These are phyloP conservation scores for Fennellomyces sp. DNA, from an alignment of 371 early-diverging fungal species.

Conservation along the genomic window DNA sequence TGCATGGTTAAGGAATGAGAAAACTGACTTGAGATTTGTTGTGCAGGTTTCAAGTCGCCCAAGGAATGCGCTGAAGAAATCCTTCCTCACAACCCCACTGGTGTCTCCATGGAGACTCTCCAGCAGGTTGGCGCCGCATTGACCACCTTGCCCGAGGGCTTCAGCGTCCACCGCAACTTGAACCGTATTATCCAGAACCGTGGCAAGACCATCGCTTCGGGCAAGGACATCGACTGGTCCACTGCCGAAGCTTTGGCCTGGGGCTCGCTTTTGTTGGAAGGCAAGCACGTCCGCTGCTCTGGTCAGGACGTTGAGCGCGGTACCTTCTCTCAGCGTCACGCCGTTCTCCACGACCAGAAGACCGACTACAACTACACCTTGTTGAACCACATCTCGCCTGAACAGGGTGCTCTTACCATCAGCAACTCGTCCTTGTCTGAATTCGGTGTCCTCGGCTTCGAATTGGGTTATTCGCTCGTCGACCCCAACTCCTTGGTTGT, in stretches of 20 bases:
- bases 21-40: background rate
- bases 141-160: constrained; percentile 80
- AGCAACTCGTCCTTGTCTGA: constrained; percentile 95
- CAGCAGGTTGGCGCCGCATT: constrained; percentile 81
- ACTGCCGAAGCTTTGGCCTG: constrained; percentile 95
- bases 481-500: constrained; percentile 91
- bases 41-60: constrained; percentile 70
- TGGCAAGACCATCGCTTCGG: constrained; percentile 76
- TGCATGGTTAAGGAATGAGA: background rate
- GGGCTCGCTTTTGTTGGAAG: constrained; percentile 88
- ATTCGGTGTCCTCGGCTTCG: constrained; percentile 95
- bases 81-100: constrained; percentile 74
- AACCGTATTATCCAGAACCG: constrained; percentile 84
- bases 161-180: constrained; percentile 87
- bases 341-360: constrained; percentile 92
- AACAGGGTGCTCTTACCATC: constrained; percentile 86
- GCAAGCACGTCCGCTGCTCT: constrained; percentile 88
- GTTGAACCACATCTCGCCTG: constrained; percentile 81
- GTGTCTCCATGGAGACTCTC: constrained; percentile 77
- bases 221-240: constrained; percentile 91
- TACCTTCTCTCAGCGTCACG: constrained; percentile 98
- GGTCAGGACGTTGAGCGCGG: constrained; percentile 99
- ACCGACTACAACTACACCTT: constrained; percentile 74
- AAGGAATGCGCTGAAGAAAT: constrained; percentile 81
- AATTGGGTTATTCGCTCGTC: constrained; percentile 95